Conservation (phyloP, 140 eudicot genomes). For the Erigeron philadelphicus region DNA sequence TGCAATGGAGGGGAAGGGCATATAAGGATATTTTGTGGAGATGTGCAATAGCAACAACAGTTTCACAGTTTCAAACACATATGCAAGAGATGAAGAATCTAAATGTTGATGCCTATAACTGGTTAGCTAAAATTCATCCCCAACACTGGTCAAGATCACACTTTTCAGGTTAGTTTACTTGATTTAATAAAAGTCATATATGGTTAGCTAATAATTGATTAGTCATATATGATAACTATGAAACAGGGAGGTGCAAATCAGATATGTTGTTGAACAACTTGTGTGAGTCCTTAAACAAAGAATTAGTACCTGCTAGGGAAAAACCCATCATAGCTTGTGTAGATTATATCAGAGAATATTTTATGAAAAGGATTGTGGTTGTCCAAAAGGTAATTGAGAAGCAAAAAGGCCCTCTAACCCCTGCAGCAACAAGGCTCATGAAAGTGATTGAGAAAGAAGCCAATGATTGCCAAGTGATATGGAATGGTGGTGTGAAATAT, state of each 20-base stretch:
- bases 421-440: background rate
- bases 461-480: background rate
- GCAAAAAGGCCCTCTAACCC: background rate
- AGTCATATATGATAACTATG: too few species aligned
- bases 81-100: background rate
- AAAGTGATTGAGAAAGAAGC: background rate
- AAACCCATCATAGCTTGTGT: background rate
- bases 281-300: background rate
- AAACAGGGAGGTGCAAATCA: background rate
- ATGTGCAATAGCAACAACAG: background rate
- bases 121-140: background rate
- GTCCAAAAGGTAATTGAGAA: background rate
- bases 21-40: background rate
- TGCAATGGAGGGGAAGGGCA: background rate
- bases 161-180: background rate
- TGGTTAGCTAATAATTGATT: too few species aligned
- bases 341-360: background rate
- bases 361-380: slow-evolving; percentile 1
- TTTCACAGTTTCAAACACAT: background rate
- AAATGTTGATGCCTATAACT: background rate
- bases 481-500: background rate
- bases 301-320: background rate
- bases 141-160: background rate
- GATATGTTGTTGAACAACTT: background rate
- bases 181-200: too few species aligned